Percentiles rank a stretch among this genome's conserved stretches.
Conservation (phyloP, 805 yeast species). For the Pichia occidentalis region DNA sequence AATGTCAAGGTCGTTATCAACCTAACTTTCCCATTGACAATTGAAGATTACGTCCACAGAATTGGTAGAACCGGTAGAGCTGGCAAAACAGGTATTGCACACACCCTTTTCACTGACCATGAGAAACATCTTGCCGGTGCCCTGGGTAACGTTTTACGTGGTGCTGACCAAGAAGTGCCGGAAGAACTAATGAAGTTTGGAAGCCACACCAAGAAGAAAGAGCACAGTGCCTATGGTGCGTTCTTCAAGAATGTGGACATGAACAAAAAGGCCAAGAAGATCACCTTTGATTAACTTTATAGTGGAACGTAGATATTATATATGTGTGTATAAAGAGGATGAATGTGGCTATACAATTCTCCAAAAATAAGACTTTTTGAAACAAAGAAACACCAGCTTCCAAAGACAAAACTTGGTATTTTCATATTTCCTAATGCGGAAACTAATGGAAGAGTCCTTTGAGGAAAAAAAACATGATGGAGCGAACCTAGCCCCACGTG, state of each 20-base stretch:
- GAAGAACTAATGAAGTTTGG: constrained; percentile 93
- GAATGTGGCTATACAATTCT: no score
- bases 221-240: constrained; percentile 97
- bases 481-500: no score
- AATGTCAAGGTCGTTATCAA: constrained; percentile 94
- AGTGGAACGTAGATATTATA: no score
- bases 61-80: constrained; percentile 99
- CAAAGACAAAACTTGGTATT: no score
- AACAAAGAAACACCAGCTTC: no score
- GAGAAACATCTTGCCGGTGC: constrained; percentile 97
- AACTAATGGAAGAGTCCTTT: no score
- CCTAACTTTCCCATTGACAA: constrained; percentile 93
- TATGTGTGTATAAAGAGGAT: no score
- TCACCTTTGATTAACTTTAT: constrained; percentile 57
- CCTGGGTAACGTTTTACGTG: constrained; percentile 81
- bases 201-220: constrained; percentile 96
- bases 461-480: no score
- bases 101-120: constrained; percentile 92
- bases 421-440: no score
- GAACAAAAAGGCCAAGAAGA: constrained; percentile 79
- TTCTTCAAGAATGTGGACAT: constrained; percentile 90
- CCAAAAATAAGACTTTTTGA: no score
- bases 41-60: constrained; percentile 98
- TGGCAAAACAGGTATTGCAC: constrained; percentile 93
- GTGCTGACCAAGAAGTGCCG: constrained; percentile 94